Base-by-base conservation (phyloP, 129 eudicot genomes). In the Escallonia herrerae region DNA sequence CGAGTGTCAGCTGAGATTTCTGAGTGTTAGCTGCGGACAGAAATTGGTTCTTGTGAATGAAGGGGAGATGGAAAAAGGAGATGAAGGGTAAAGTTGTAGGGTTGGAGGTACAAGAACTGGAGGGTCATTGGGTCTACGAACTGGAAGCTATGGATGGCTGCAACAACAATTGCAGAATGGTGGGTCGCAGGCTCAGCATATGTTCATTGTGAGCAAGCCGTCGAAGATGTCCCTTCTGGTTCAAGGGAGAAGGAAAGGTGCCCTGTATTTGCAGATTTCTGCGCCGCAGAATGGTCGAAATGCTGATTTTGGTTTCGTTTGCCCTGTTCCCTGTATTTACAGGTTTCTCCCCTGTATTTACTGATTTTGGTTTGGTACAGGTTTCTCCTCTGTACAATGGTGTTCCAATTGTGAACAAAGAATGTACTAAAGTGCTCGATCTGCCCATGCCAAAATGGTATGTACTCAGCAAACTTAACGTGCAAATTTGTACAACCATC, bases 61-160 rank as follows among this genome's bases (percentile, higher is more conserved):
- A 22, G 33, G 33, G 33, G 33, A 22, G 33, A 0, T 22, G 76
- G 78, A 58, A 63, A 47, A 65, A 71, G 74, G 85, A 71, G 63
- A 89, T 89, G 96, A 89, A 64, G 80, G 79, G 74, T 63, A 65
- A 67, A 73, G 14, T 69, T n/a, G 64, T 58, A 80, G 75, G 79
- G 61, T 71, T 84, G 68, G 77, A 82, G 81, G 78, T 86, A 84
- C 82, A 82, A 90, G 86, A 95, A 90, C 83, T 84, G 83, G 87
- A 71, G 81, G 68, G 87, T 66, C 95, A 82, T 76, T 82, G 87
- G 95, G 90, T 60, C 68, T 74, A 70, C 83, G 97, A 72, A 53
- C 80, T 1, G 79, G 67, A 62, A 90, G 91, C 80, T 77, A 76
- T 80, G 97, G 95, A 74, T 81, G 93, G 47, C 78, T 89, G 63